Evolutionary conservation across 345 rosid species (phyloP).

Genomic region (Euphorbia tirucalli): DNA sequence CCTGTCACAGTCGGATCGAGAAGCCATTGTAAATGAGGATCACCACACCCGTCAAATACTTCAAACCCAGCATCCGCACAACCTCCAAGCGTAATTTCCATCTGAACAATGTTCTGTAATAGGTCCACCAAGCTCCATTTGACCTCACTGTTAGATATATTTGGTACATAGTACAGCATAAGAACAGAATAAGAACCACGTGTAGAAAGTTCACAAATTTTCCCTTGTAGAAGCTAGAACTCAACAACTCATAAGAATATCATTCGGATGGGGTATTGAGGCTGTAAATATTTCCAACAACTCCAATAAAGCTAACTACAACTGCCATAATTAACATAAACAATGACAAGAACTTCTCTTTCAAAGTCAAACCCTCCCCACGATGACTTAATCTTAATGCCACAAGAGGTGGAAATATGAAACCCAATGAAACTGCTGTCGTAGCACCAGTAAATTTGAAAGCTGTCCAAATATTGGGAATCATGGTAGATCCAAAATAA

Average conservation of each 20-base stretch:
- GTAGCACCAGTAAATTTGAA: conserved; percentile 99
- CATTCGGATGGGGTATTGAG: conserved; percentile 43
- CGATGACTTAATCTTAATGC: conserved; percentile 56
- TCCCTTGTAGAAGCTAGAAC: not conserved
- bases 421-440: conserved; percentile 89
- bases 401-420: conserved; percentile 82
- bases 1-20: not conserved
- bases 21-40: not conserved
- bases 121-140: not conserved
- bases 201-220: not conserved
- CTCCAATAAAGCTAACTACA: conserved; percentile 71
- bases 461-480: conserved; percentile 96
- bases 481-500: conserved; percentile 81
- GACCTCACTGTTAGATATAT: not conserved
- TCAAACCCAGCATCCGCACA: not conserved
- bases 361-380: conserved; percentile 46
- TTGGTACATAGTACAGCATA: not conserved
- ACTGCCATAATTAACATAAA: conserved; percentile 68
- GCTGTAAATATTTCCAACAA: conserved; percentile 70
- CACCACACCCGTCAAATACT: not conserved
- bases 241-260: not conserved
- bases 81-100: not conserved
- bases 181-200: not conserved
- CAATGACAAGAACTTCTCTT: conserved; percentile 57
- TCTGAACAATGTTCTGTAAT: not conserved